These are phyloP conservation scores for Suillus subalutaceus DNA, from an alignment of 768 basidiomycete species.

Conservation along the genomic window DNA sequence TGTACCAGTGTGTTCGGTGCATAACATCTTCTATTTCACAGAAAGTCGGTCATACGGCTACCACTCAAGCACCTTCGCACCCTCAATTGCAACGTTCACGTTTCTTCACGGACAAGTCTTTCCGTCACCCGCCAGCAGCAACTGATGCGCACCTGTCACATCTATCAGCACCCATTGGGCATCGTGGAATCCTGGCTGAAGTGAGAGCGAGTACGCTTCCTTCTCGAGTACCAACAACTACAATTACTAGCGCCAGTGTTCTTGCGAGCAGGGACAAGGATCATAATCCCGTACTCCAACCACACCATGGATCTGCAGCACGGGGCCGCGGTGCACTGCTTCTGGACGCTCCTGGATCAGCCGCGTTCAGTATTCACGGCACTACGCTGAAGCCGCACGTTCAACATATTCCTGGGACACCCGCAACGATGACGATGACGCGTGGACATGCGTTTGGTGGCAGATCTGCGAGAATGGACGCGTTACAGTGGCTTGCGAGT, in stretches of 20 bases:
- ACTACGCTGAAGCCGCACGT: conserved; percentile 1
- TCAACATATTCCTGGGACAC: conserved; percentile 25
- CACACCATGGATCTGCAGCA: conserved; percentile 37
- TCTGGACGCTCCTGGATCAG: conserved; percentile 40
- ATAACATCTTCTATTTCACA: conserved; percentile 22
- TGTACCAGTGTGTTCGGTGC: conserved; percentile 11
- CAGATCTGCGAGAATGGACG: conserved; percentile 60
- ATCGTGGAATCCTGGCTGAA: conserved; percentile 69
- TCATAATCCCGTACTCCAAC: conserved; percentile 32
- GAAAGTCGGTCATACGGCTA: conserved; percentile 52
- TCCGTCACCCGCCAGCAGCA: conserved; percentile 55
- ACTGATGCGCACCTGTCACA: conserved; percentile 39
- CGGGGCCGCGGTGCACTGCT: conserved; percentile 31
- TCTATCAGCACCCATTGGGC: conserved; percentile 69
- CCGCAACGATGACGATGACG: conserved; percentile 44
- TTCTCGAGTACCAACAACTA: conserved; percentile 18
- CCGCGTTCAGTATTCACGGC: conserved; percentile 15
- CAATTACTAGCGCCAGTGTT: not conserved
- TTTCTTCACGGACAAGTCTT: conserved; percentile 41
- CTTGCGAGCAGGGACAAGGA: not conserved
- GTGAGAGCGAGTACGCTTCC: conserved; percentile 57
- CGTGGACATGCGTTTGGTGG: conserved; percentile 49
- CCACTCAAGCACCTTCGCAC: conserved; percentile 29
- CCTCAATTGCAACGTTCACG: conserved; percentile 14
- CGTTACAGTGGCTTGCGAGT: conserved; percentile 71